phyloP scores from a whole-genome alignment of 768 basidiomycete genomes.

The Imleria badia region DNA sequence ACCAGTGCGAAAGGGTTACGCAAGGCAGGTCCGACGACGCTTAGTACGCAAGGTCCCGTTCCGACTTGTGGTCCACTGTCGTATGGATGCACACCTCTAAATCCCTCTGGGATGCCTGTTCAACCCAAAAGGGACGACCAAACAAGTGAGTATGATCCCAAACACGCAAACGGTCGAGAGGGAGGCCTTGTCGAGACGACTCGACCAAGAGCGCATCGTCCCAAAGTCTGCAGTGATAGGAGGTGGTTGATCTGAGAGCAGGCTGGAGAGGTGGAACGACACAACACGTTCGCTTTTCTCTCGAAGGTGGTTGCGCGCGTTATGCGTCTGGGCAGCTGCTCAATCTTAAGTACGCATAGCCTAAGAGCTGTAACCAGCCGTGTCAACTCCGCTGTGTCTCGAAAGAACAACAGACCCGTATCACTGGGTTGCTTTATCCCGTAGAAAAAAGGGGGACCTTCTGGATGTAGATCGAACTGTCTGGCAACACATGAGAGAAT shows the following conservation, averaged over 20 bases:
- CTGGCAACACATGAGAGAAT: neutral
- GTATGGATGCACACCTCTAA: slow-evolving; percentile 14
- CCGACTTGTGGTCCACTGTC: slow-evolving; percentile 10
- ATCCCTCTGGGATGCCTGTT: neutral
- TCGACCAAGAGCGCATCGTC: neutral
- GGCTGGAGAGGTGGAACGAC: slow-evolving; percentile 44
- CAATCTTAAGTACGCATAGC: neutral
- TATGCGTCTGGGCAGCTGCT: slow-evolving; percentile 23
- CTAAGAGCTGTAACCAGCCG: neutral
- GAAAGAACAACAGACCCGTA: neutral
- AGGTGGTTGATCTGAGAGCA: slow-evolving; percentile 25
- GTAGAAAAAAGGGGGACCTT: neutral
- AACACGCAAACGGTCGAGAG: neutral
- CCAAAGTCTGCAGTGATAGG: neutral
- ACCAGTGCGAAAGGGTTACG: too few species aligned
- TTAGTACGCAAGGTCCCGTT: neutral
- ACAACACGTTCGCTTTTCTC: slow-evolving; percentile 30
- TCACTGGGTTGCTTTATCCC: neutral
- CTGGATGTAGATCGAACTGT: neutral
- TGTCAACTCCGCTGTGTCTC: neutral
- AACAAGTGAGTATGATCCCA: neutral
- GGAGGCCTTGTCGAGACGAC: slow-evolving; percentile 4
- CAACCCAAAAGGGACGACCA: neutral
- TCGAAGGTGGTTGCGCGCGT: slow-evolving; percentile 42
- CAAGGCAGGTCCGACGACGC: too few species aligned